phyloP scores from a whole-genome alignment of 352 stramenopile species.

The Globisporangium irregulare region DNA sequence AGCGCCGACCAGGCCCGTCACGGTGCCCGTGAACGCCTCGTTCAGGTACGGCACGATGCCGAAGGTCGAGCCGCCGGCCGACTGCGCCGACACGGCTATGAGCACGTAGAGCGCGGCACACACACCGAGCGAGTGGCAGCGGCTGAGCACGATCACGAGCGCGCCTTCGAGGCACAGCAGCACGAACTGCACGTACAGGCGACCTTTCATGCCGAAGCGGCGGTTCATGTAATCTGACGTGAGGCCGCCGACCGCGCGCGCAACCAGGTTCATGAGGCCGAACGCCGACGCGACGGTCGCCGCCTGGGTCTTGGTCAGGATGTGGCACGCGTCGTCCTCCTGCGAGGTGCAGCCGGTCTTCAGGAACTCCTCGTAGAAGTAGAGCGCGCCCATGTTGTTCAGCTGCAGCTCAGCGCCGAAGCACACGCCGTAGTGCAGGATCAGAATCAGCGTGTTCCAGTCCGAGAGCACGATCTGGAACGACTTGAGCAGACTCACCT shows the following conservation, averaged over 20 bases:
- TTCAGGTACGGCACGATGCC: slow-evolving; percentile 76
- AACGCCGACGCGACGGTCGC: slow-evolving; percentile 90
- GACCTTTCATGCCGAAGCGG: slow-evolving; percentile 87
- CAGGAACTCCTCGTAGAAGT: slow-evolving; percentile 91
- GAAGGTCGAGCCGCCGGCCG: slow-evolving; percentile 63
- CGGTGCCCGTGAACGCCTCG: slow-evolving; percentile 57
- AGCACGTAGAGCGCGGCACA: slow-evolving; percentile 89
- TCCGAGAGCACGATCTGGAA: slow-evolving; percentile 70
- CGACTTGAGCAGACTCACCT: slow-evolving; percentile 28
- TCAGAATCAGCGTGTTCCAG: slow-evolving; percentile 91
- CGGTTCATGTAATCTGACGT: slow-evolving; percentile 83
- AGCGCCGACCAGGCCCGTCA: slow-evolving; percentile 63
- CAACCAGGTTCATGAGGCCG: slow-evolving; percentile 94
- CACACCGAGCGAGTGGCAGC: slow-evolving; percentile 56
- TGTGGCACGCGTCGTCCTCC: slow-evolving; percentile 28
- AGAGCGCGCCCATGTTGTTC: slow-evolving; percentile 94
- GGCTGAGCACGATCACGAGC: slow-evolving; percentile 88
- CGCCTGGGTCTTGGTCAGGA: slow-evolving; percentile 57
- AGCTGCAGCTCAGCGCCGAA: slow-evolving; percentile 96
- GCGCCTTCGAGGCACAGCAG: slow-evolving; percentile 72
- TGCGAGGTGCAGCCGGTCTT: slow-evolving; percentile 39
- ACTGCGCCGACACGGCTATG: slow-evolving; percentile 91
- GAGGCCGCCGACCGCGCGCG: slow-evolving; percentile 85
- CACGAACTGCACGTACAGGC: slow-evolving; percentile 80
- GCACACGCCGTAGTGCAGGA: slow-evolving; percentile 91